Conservation (phyloP, 1,139 yeast species). For the Yamadazyma sp. region DNA sequence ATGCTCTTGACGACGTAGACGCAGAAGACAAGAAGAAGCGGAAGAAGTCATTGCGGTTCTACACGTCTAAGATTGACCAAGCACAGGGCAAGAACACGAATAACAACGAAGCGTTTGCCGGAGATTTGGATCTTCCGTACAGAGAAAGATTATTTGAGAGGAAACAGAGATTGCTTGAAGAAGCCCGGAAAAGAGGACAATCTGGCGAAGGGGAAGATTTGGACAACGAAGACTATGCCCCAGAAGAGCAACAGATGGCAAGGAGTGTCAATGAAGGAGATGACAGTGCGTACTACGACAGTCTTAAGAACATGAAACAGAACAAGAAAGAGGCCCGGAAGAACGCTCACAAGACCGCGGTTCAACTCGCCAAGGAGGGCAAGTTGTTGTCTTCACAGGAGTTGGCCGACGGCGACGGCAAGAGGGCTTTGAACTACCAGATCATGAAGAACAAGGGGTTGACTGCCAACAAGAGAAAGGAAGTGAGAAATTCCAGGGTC, state of each 20-base stretch:
- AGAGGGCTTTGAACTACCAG: conserved; percentile 93
- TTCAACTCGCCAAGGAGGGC: conserved; percentile 83
- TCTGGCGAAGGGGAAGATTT: conserved; percentile 41
- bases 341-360: conserved; percentile 69
- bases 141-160: conserved; percentile 86
- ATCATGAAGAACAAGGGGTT: conserved; percentile 94
- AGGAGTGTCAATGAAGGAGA: conserved; percentile 33
- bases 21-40: conserved; percentile 82
- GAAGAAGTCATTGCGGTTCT: conserved; percentile 85
- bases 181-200: conserved; percentile 81
- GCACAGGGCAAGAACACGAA: conserved; percentile 51
- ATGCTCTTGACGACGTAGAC: conserved; percentile 63
- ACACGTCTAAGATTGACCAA: conserved; percentile 94
- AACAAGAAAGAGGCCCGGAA: conserved; percentile 54
- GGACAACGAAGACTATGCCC: conserved; percentile 51
- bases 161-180: conserved; percentile 81
- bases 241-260: conserved; percentile 47
- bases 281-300: conserved; percentile 50
- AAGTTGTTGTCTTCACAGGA: conserved; percentile 73
- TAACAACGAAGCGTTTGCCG: conserved; percentile 53
- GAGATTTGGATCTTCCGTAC: conserved; percentile 93
- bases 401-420: conserved; percentile 70
- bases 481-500: conserved; percentile 91
- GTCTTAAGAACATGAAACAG: conserved; percentile 49
- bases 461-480: conserved; percentile 90